Base-by-base conservation (phyloP, 805 yeast genomes). In the Metschnikowia vanudenii region DNA sequence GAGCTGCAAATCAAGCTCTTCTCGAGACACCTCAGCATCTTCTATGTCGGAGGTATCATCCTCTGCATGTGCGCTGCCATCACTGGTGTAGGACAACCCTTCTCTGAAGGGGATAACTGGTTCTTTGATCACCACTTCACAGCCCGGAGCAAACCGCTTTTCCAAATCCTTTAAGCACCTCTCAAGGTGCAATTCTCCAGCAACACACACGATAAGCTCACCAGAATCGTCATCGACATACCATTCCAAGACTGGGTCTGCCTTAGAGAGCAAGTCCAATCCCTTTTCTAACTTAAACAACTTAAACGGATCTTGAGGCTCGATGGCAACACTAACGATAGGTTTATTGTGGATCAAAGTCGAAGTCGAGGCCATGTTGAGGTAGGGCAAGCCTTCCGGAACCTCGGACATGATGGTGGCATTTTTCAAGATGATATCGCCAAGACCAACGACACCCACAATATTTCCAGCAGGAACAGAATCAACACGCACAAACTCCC, bases 51-150 rank as follows among this genome's bases (percentile, higher is more conserved):
- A 35, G 8, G 55, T 53, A 14, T 44, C 54, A 7, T 39, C 40
- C 8, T 40, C 55, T 6, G 39, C 40, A 75, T 4, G 16, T 14
- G 18, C 32, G n/a, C 16, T 31, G 19, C 30, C 18, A 10, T 44
- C 56, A 10, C 41, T 39, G 74, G 82, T 68, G 12, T 78, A 83
- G 10, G 77, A 64, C 4, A 88, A 81, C 0, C 97, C 88, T 63
- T 94, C 99, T 51, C 96, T 72, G 62, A 85, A 94, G 10, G 99
- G 98, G 54, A 94, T 95, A 18, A 87, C 92, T 0, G 99, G 98
- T 58, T 88, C 87, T 22, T 96, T 92, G 28, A 84, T 80, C 3
- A 85, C 80, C 10, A 94, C 82, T 41, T 89, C 97, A 55, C 90
- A 80, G 11, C 91, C 90, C 43, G 66, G 68, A 0, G 98, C 97